Evolutionary conservation across 148 eudicot species (phyloP), one percentile per base, ranked within the genome.

Genomic region (Heliosperma pusillum): DNA sequence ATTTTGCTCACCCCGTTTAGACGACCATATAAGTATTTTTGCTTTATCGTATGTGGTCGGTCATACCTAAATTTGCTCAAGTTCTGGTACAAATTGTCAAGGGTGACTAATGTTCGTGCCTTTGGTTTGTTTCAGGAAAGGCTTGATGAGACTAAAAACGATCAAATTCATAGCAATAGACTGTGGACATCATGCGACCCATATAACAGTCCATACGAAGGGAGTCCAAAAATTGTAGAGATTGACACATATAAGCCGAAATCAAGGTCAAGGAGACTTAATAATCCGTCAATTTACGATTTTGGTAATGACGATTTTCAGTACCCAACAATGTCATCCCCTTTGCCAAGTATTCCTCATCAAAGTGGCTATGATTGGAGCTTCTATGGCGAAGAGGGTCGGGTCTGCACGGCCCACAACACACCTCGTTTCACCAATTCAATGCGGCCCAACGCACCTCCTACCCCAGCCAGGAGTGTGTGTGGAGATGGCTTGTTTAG

Each of bases 151-250:
- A n/a, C 59, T 4, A 56, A 56, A n/a, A 56, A n/a, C 21, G 59
- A 56, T 17, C 59, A 56, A 58, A n/a, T 56, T n/a, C 59, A 56
- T 19, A 91, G 95, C 78, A 89, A 83, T 83, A 88, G 98, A 77
- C 77, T 91, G 17, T 91, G 94, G 24, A 76, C 83, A 40, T 87
- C 90, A 1, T 85, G 78, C 30, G 98, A 91, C 5, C 82, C 84
- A 11, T 74, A 78, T 5, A 76, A 80, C 55, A 50, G 55, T 73
- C 72, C 80, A 13, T 87, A 72, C 15, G 97, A 93, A n/a, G 90
- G 81, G 22, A 93, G 89, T 77, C 97, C 97, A 8, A 94, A 91
- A 76, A 94, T 90, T 9, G 98, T 91, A 1, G 98, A 94, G 67
- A 87, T 91, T 21, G 98, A 94, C 78, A 90, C 98, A 0, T 88